These are phyloP conservation scores for Physcomitrium patens DNA, from an alignment of 225 moss, liverwort and hornwort genomes.

Conservation along the genomic window DNA sequence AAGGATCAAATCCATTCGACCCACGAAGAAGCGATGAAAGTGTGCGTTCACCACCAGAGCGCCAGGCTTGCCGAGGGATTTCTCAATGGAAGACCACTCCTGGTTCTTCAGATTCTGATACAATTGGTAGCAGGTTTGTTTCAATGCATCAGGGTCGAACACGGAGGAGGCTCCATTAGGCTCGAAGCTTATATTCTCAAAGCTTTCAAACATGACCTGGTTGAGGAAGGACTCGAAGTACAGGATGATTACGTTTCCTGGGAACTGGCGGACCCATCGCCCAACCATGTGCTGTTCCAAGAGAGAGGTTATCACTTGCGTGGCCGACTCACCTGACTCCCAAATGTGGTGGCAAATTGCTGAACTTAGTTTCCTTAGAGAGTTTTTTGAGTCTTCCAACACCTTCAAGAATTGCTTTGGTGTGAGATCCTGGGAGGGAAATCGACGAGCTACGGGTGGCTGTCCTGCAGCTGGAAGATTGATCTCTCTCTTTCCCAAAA, in stretches of 20 bases:
- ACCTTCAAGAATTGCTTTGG: conserved; percentile 48
- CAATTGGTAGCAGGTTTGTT: conserved; percentile 38
- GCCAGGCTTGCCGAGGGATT: conserved; percentile 46
- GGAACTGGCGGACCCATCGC: conserved; percentile 46
- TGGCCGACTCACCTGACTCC: conserved; percentile 55
- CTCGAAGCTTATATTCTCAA: conserved; percentile 65
- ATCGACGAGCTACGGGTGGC: conserved; percentile 20
- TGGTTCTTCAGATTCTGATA: conserved; percentile 50
- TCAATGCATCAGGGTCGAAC: conserved; percentile 46
- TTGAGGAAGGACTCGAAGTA: conserved; percentile 67
- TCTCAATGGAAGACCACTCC: conserved; percentile 53
- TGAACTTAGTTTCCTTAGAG: conserved; percentile 40
- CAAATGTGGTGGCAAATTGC: conserved; percentile 54
- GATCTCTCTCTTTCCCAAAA: conserved; percentile 33
- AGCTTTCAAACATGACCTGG: conserved; percentile 66
- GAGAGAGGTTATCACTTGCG: conserved; percentile 55
- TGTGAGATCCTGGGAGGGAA: conserved; percentile 31
- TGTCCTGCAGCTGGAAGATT: conserved; percentile 12
- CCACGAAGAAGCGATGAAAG: conserved; percentile 60
- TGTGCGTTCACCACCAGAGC: conserved; percentile 46
- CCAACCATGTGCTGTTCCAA: conserved; percentile 61
- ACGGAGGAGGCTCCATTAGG: conserved; percentile 50
- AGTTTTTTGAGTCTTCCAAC: conserved; percentile 50
- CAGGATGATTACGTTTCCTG: conserved; percentile 56
- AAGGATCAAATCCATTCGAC: conserved; percentile 56